Evolutionary conservation across 176 grass and related monocot species (phyloP).

Genomic region (Saccharum officinarum): DNA sequence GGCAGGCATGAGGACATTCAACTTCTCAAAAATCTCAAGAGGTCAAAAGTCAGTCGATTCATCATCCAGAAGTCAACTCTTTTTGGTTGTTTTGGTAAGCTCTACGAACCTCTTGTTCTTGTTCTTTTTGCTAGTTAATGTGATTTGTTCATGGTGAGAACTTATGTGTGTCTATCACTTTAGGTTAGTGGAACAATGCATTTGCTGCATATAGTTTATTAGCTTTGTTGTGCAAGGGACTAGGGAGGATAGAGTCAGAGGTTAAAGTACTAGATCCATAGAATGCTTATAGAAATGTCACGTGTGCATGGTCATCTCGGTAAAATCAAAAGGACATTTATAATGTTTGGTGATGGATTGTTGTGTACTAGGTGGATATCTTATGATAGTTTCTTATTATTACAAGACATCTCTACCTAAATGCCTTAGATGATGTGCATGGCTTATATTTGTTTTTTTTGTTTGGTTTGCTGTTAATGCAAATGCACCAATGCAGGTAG

Average conservation of each 20-base stretch:
- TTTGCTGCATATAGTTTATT: not conserved
- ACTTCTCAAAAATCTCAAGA: slow-evolving; percentile 78
- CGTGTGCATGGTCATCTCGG: not conserved
- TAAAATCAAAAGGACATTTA: slow-evolving; percentile 1
- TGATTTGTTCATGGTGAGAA: not conserved
- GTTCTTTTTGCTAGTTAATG: not conserved
- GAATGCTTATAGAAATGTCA: not conserved
- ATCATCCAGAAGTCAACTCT: slow-evolving; percentile 82
- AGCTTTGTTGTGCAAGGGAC: not conserved
- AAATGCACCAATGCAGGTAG: slow-evolving; percentile 65
- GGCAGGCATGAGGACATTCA: slow-evolving; percentile 76
- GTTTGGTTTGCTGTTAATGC: slow-evolving; percentile 3
- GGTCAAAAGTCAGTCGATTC: slow-evolving; percentile 83
- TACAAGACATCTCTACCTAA: not conserved
- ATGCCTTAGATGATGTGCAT: not conserved
- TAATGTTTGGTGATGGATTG: not conserved
- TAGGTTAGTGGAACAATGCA: slow-evolving; percentile 5
- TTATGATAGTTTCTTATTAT: not conserved
- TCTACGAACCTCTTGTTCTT: not conserved
- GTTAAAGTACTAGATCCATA: slow-evolving; percentile 1
- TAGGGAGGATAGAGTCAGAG: not conserved
- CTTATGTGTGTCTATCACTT: not conserved
- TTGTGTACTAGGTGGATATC: not conserved
- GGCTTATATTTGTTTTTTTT: not conserved
- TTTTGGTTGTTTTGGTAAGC: slow-evolving; percentile 70